Conservation (phyloP, 2,329 filamentous ascomycete species). For the Cryphonectria radicalis region DNA sequence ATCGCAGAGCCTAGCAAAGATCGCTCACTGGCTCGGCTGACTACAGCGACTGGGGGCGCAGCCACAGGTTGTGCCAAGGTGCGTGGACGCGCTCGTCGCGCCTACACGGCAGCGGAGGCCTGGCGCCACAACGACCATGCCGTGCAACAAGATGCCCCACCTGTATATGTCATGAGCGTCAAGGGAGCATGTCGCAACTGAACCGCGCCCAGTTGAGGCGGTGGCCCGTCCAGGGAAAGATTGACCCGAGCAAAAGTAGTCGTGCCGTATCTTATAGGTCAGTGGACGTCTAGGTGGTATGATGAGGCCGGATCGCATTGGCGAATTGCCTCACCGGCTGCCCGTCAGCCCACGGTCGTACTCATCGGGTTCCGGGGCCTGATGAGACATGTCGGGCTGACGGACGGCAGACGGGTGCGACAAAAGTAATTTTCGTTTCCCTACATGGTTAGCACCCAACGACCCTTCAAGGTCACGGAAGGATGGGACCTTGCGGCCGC, state of each 20-base stretch:
- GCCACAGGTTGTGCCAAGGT: slow-evolving; percentile 10
- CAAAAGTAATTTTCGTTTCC: not conserved
- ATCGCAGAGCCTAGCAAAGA: not conserved
- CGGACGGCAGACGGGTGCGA: not conserved
- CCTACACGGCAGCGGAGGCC: slow-evolving; percentile 18
- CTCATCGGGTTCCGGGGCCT: not conserved
- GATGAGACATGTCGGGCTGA: not conserved
- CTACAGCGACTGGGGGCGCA: slow-evolving; percentile 12
- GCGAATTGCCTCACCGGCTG: not conserved
- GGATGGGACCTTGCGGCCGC: not conserved
- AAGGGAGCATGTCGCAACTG: not conserved
- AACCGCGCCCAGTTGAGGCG: not conserved
- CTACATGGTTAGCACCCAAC: not conserved
- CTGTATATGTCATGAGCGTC: not conserved
- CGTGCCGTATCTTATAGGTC: not conserved
- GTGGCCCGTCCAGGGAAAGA: not conserved
- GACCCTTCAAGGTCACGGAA: not conserved
- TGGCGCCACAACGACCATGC: slow-evolving; percentile 6
- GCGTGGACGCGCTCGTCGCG: slow-evolving; percentile 14
- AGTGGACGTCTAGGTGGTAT: not conserved
- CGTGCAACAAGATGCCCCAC: slow-evolving; percentile 21
- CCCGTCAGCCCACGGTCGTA: not conserved
- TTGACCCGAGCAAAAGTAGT: not conserved
- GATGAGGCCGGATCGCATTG: not conserved
- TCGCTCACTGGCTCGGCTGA: not conserved